Evolutionary conservation across 1,284 basidiomycete genomes (phyloP), one percentile per base, ranked within the genome.

Genomic region (Pyrrhoderma noxium): DNA sequence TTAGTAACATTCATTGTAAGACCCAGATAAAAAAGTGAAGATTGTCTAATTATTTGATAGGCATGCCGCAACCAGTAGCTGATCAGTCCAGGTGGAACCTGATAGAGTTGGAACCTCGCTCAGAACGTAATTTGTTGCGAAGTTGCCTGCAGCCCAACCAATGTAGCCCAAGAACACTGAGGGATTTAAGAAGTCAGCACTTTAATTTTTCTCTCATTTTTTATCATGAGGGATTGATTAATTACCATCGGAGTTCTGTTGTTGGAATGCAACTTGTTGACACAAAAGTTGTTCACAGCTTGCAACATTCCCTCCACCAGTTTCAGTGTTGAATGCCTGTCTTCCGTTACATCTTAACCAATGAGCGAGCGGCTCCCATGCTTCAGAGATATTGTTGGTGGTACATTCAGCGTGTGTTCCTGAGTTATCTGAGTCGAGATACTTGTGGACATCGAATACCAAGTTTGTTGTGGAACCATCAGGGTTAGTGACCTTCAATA

Each of bases 401-500:
- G 51, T 57, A 36, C 47, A 49, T 46, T 3, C 45, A 8, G 70
- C 57, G 59, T 73, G 70, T 3, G 75, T 79, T 46, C 79, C 79
- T 40, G 71, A 74, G 62, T 77, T 77, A 62, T 80, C 77, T 48
- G 66, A 67, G 62, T 81, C 79, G 55, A 79, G 73, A 64, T 80
- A 81, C 64, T 79, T 74, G 69, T 80, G 78, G 3, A 79, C 76
- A 57, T 82, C 79, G 54, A 82, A 76, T 58, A 82, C 64, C 25
- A 82, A 68, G 61, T 74, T 75, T 62, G 61, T 67, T 1, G 64
- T 73, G 49, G 63, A 68, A 39, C 74, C 73, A 36, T 67, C 66
- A 18, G 78, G 76, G 60, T 81, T 77, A 0, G 73, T 79, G 51
- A 82, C 70, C 54, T 67, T 65, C 38, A 75, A 64, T 25, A 81